These are phyloP conservation scores for Heterobasidion annosum DNA, from an alignment of 1,284 basidiomycete genomes.

Conservation along the genomic window DNA sequence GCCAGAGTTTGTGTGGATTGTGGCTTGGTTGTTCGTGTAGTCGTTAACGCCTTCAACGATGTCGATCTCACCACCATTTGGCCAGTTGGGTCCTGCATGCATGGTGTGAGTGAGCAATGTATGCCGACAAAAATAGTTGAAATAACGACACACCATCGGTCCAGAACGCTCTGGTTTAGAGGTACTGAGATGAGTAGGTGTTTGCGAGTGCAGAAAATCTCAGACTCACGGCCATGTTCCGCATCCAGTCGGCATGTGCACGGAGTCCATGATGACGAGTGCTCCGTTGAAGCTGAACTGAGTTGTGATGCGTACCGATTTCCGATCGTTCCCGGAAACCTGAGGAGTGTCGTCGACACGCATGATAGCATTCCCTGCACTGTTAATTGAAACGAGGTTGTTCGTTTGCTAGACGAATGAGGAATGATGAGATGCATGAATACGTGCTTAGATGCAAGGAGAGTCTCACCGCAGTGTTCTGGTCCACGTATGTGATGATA, in stretches of 20 bases:
- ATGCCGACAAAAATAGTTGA: background rate
- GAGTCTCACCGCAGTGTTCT: no score
- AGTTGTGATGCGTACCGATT: constrained; percentile 47
- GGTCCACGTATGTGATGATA: background rate
- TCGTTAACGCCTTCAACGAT: constrained; percentile 79
- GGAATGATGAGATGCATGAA: no score
- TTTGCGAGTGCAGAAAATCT: no score
- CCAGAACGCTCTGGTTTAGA: constrained; percentile 33
- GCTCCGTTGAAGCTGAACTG: constrained; percentile 55
- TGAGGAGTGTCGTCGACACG: constrained; percentile 72
- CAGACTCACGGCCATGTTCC: constrained; percentile 59
- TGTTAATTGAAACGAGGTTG: constrained; percentile 52
- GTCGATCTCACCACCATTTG: constrained; percentile 73
- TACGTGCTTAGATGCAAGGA: no score
- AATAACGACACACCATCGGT: constrained; percentile 25
- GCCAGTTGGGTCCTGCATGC: constrained; percentile 58
- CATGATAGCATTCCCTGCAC: constrained; percentile 71
- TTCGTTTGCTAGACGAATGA: constrained; percentile 14
- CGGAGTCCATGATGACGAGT: constrained; percentile 72
- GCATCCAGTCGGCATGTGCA: constrained; percentile 90
- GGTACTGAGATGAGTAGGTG: background rate
- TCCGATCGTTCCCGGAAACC: constrained; percentile 49
- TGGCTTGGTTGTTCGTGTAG: constrained; percentile 73
- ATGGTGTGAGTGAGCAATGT: background rate
- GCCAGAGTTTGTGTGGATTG: constrained; percentile 65